Percentiles rank a stretch among this genome's conserved stretches.
Evolutionary conservation across 2,329 filamentous ascomycete species (phyloP).

Genomic region (Ustilaginoidea virens): DNA sequence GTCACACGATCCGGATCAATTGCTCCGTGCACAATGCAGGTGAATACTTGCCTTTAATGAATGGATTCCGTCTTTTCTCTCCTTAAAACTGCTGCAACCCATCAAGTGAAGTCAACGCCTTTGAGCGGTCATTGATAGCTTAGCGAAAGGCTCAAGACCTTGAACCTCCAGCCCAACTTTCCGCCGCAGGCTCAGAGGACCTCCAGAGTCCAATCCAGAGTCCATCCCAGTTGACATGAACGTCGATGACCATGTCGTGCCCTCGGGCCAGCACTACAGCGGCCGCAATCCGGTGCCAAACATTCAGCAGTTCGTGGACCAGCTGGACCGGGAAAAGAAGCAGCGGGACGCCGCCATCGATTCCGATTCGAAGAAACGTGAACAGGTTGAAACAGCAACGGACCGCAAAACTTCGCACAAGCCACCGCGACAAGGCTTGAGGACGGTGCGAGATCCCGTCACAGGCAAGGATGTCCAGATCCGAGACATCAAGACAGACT

Average conservation of each 20-base stretch:
- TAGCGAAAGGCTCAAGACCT: too few species aligned
- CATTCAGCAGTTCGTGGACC: conserved; percentile 67
- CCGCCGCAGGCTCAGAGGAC: neutral
- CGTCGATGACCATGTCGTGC: conserved; percentile 23
- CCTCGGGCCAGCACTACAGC: conserved; percentile 58
- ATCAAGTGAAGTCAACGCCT: too few species aligned
- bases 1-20: too few species aligned
- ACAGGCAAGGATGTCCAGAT: conserved; percentile 79
- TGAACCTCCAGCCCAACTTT: too few species aligned
- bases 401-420: conserved; percentile 26
- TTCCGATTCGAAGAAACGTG: conserved; percentile 27
- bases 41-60: too few species aligned
- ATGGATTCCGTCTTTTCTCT: too few species aligned
- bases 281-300: conserved; percentile 75
- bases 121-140: too few species aligned
- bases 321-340: conserved; percentile 65
- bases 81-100: too few species aligned
- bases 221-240: conserved; percentile 16
- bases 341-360: conserved; percentile 60
- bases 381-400: conserved; percentile 19
- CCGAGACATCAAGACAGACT: conserved; percentile 58
- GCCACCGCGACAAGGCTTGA: conserved; percentile 35
- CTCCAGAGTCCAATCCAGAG: neutral
- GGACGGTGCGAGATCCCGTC: conserved; percentile 70
- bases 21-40: too few species aligned